Percentiles rank a stretch among this genome's conserved stretches.
These are phyloP conservation scores for Talaromyces liani DNA, from an alignment of 495 filamentous ascomycete species.

Conservation along the genomic window DNA sequence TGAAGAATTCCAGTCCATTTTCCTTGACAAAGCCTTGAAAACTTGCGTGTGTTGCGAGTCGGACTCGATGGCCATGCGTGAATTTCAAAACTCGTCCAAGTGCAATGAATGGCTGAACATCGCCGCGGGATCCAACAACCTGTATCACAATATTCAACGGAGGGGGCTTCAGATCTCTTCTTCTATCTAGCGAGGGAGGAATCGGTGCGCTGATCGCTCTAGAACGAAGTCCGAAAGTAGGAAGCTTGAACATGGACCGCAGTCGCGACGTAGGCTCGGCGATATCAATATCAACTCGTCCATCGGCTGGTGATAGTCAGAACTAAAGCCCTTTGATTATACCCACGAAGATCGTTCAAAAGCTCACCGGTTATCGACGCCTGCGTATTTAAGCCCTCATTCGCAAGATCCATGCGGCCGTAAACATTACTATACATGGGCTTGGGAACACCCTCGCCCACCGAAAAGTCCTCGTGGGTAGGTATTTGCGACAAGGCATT, in stretches of 20 bases:
- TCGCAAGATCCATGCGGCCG: conserved; percentile 4
- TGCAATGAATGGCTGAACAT: conserved; percentile 70
- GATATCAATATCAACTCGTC: conserved; percentile 70
- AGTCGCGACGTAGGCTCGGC: conserved; percentile 56
- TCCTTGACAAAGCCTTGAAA: conserved; percentile 63
- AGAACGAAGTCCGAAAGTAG: conserved; percentile 39
- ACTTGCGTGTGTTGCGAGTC: conserved; percentile 66
- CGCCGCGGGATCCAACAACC: conserved; percentile 71
- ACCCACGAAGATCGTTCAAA: not conserved
- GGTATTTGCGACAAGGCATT: not conserved
- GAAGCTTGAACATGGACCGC: conserved; percentile 4
- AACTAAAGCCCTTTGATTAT: not conserved
- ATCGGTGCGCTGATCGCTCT: conserved; percentile 54
- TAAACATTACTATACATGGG: conserved; percentile 6
- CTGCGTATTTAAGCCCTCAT: conserved; percentile 5
- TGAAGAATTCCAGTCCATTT: conserved; percentile 72
- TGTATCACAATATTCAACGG: conserved; percentile 70
- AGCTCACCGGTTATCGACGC: conserved; percentile 2
- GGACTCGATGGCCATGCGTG: conserved; percentile 63
- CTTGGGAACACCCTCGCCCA: not conserved
- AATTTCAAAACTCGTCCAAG: conserved; percentile 56
- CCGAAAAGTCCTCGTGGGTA: not conserved
- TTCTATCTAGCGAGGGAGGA: conserved; percentile 52
- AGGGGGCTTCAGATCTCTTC: conserved; percentile 48
- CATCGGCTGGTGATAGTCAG: conserved; percentile 40